Evolutionary conservation across 2,329 filamentous ascomycete genomes (phyloP).

Genomic region (Mycosphaerella arachidis): DNA sequence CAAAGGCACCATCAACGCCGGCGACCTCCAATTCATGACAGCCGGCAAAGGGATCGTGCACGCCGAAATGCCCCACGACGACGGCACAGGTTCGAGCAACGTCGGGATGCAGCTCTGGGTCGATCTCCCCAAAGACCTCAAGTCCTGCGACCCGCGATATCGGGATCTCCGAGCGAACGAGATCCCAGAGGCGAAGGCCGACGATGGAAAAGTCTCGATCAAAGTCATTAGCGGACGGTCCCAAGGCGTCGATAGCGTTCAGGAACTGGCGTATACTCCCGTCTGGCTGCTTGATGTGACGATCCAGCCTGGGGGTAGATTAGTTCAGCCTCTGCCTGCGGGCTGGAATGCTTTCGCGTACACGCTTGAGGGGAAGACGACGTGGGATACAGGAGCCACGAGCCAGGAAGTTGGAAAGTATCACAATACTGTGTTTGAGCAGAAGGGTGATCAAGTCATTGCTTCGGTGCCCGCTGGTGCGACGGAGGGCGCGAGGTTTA

Average conservation of each 20-base stretch:
- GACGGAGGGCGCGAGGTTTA: constrained; percentile 54
- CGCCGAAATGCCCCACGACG: constrained; percentile 72
- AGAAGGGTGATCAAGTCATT: constrained; percentile 69
- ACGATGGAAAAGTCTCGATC: constrained; percentile 69
- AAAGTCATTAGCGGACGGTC: constrained; percentile 88
- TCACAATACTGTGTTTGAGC: constrained; percentile 86
- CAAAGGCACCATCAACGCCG: constrained; percentile 73
- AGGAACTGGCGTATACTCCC: constrained; percentile 90
- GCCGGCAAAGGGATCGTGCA: constrained; percentile 89
- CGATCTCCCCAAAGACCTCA: constrained; percentile 75
- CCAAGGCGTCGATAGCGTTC: constrained; percentile 77
- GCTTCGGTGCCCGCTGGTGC: constrained; percentile 65
- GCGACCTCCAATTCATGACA: constrained; percentile 98
- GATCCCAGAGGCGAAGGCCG: constrained; percentile 69
- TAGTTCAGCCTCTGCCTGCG: constrained; percentile 69
- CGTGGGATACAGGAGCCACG: constrained; percentile 54
- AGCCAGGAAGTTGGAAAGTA: constrained; percentile 59
- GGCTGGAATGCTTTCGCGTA: constrained; percentile 92
- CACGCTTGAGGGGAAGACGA: constrained; percentile 67
- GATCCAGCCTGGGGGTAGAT: constrained; percentile 70
- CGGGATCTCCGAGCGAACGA: constrained; percentile 75
- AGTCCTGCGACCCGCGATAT: constrained; percentile 86
- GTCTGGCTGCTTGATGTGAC: constrained; percentile 91
- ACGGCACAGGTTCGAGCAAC: constrained; percentile 69
- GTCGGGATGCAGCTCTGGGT: constrained; percentile 95